Evolutionary conservation across 2,329 filamentous ascomycete species (phyloP), one percentile per base, ranked within the genome.

Genomic region (Nemania serpens): DNA sequence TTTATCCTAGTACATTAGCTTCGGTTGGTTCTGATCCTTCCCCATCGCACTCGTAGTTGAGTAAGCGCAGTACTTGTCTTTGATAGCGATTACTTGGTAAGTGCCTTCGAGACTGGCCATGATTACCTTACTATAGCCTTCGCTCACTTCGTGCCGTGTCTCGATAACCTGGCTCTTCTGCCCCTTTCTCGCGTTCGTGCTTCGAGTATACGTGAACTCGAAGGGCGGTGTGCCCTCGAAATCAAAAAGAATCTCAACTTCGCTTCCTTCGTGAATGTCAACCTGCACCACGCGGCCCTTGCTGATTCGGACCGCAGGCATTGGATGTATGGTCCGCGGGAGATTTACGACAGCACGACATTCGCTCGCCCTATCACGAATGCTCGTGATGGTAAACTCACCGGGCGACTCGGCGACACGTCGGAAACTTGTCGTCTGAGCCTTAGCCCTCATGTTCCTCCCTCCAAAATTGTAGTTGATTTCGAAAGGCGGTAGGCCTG

Each of bases 191-290:
- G 88, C 88, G 73, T 97, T 97, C 46, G 91, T 91, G 76, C 90
- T 95, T 63, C 95, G 85, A 18, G 93, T 98, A 75, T 96, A 98
- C 59, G 94, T 97, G 74, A 98, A 99, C 77, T 98, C 95, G 71
- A 99, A 99, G 1, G 95, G 95, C 63, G 95, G 93, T 5, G 91
- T 93, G 58, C 96, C 95, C 80, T 91, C 93, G 77, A 99, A 99
- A 70, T 97, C 91, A 70, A 99, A 98, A 7, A 92, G 79, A 54
- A 99, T 93, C 73, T 97, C 91, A 0, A 95, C 93, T 74, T 96
- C 91, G 63, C 93, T 93, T 68, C 95, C 95, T 79, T 99, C 94
- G 75, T 98, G 96, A 64, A 99, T 99, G 73, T 98, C 95, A 37
- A 96, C 88, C 67, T 90, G 87, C 6, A 88, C 86, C 61, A 91